Evolutionary conservation across 257 asterid genomes (phyloP).

Genomic region (Capsicum rhomboideum): DNA sequence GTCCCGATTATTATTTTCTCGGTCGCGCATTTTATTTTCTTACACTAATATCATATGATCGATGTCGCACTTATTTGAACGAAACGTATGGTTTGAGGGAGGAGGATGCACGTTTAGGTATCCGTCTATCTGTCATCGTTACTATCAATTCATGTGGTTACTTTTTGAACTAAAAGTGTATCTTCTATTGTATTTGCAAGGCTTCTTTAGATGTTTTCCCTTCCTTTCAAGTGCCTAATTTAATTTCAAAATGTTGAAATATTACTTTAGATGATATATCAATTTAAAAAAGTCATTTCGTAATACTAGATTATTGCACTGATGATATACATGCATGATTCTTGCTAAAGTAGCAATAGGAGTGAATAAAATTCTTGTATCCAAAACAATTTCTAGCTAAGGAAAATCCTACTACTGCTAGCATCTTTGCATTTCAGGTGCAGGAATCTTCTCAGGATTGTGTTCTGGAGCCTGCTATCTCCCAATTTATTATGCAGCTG

Average conservation of each 20-base stretch:
- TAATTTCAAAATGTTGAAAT: neutral
- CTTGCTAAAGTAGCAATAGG: neutral
- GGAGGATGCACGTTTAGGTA: neutral
- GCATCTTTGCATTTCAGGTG: neutral
- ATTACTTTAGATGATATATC: neutral
- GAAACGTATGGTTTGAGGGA: neutral
- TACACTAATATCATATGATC: slow-evolving; percentile 7
- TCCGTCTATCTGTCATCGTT: no score
- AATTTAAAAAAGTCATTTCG: neutral
- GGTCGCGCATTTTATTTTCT: no score
- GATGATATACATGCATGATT: no score
- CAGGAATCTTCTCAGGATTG: neutral
- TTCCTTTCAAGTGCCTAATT: neutral
- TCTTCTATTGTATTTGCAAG: no score
- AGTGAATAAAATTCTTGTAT: neutral
- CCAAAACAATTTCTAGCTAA: neutral
- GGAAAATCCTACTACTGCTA: neutral
- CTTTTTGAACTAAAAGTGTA: no score
- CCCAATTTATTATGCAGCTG: neutral
- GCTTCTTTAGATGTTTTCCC: neutral
- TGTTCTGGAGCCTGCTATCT: neutral
- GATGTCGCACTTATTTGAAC: neutral
- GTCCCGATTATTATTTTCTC: no score
- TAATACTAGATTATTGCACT: no score
- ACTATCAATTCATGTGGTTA: no score